Evolutionary conservation across 2,329 filamentous ascomycete genomes (phyloP), one percentile per base, ranked within the genome.

Genomic region (Chalara sp.): DNA sequence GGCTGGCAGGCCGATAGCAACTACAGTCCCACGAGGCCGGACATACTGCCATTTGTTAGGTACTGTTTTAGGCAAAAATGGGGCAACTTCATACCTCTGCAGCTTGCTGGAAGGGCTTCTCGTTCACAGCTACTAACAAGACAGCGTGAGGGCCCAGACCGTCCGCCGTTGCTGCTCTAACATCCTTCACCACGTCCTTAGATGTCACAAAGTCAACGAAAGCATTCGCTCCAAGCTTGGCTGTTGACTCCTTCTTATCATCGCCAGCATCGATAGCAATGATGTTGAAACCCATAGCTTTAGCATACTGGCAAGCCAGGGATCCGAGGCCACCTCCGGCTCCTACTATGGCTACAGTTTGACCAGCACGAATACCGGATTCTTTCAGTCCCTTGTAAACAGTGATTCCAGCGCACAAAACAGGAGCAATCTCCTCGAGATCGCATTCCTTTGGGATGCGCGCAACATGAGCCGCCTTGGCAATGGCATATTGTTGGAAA

Each of bases 51-150:
- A 32, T 47, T 48, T 39, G 33, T 51, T 41, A 53, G 48, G 47
- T n/a, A 41, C 21, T 40, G 12, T 4, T 49, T 11, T 39, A 39
- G 3, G 10, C 35, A 39, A 39, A 13, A 13, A 10, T 39, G 35
- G 10, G 10, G 35, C 10, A 13, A 13, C 3, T 39, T 11, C 13
- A 39, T 39, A 39, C 35, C 53, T 65, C 84, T 45, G 88, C 83
- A 41, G 92, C 92, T 74, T 96, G 91, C 74, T 96, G 89, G 83
- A 96, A 96, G 49, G 92, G 92, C 76, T 86, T 89, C 79, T 96
- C 91, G 61, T 76, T 80, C 48, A 89, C 90, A 55, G 92, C 91
- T 54, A 96, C 81, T 43, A 96, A 77, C 58, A 96, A 76, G 55
- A 92, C 90, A 39, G 89, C 91, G 63, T 95, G 87, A 5, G 91